A percentile compares a stretch with the other conserved stretches of the same genome.
These are phyloP conservation scores for Debaryomyces robertsiae DNA, from an alignment of 1,139 yeast species.

Conservation along the genomic window DNA sequence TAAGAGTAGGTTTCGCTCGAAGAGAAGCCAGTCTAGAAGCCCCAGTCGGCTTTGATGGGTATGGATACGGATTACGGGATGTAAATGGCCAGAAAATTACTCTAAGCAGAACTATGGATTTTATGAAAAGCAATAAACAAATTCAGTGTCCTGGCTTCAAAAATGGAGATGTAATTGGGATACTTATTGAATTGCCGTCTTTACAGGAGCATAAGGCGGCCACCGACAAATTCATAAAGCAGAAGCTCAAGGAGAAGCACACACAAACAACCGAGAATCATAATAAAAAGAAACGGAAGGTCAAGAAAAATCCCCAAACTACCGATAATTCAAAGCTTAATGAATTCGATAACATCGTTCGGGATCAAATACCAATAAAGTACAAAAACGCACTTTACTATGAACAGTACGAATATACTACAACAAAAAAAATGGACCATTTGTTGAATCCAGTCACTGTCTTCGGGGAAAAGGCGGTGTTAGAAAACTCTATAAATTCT, in stretches of 20 bases:
- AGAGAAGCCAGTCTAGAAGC: slow-evolving; percentile 90
- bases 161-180: slow-evolving; percentile 82
- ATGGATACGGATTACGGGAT: slow-evolving; percentile 90
- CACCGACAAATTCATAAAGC: slow-evolving; percentile 22
- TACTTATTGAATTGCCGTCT: slow-evolving; percentile 72
- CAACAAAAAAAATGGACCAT: slow-evolving; percentile 76
- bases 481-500: slow-evolving; percentile 30
- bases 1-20: slow-evolving; percentile 79
- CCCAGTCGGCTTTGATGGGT: slow-evolving; percentile 94
- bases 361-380: slow-evolving; percentile 89
- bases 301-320: slow-evolving; percentile 9
- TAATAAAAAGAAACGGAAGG: slow-evolving; percentile 22
- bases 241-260: slow-evolving; percentile 15
- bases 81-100: slow-evolving; percentile 78
- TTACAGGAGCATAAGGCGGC: slow-evolving; percentile 42
- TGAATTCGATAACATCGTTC: slow-evolving; percentile 42
- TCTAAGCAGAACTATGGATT: slow-evolving; percentile 63
- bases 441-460: slow-evolving; percentile 71
- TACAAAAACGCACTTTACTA: slow-evolving; percentile 77
- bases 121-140: slow-evolving; percentile 34
- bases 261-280: slow-evolving; percentile 15
- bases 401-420: slow-evolving; percentile 84
- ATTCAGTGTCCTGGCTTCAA: slow-evolving; percentile 46
- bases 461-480: slow-evolving; percentile 63
- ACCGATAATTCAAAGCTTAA: slow-evolving; percentile 28